phyloP scores from a whole-genome alignment of 2,329 filamentous ascomycete genomes.

The Bertia moriformis region DNA sequence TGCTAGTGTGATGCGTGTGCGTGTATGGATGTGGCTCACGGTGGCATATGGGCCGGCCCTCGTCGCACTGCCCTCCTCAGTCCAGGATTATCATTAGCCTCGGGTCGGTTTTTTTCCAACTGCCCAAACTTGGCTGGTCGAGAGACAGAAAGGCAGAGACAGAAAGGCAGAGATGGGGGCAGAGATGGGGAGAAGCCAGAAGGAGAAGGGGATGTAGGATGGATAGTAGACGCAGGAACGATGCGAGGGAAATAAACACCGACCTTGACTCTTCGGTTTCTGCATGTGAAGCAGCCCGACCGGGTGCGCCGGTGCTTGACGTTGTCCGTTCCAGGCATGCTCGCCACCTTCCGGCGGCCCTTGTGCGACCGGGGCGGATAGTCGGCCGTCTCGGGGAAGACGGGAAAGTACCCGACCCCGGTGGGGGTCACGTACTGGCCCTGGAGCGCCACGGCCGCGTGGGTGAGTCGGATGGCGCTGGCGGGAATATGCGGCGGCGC shows the following conservation, averaged over 20 bases:
- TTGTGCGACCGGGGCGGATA: constrained; percentile 30
- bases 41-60: constrained; percentile 74
- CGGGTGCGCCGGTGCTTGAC: constrained; percentile 87
- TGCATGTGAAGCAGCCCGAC: constrained; percentile 86
- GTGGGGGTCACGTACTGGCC: background rate
- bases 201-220: background rate
- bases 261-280: constrained; percentile 73
- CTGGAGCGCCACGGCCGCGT: constrained; percentile 17
- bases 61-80: too few relatives aligned
- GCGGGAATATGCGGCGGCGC: constrained; percentile 1
- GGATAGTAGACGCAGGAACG: constrained; percentile 1
- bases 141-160: background rate
- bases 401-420: constrained; percentile 25
- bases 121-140: constrained; percentile 18
- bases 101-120: too few relatives aligned
- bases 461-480: constrained; percentile 11
- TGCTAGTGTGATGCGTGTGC: constrained; percentile 9
- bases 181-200: background rate
- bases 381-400: constrained; percentile 33
- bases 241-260: constrained; percentile 3
- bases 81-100: too few relatives aligned
- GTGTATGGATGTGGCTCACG: constrained; percentile 25
- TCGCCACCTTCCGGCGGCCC: constrained; percentile 33
- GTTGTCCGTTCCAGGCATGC: constrained; percentile 41
- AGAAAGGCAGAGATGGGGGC: background rate